Conservation (phyloP, 2,329 filamentous ascomycete species). For the Ophiocordyceps polyrhachis-furcata region DNA sequence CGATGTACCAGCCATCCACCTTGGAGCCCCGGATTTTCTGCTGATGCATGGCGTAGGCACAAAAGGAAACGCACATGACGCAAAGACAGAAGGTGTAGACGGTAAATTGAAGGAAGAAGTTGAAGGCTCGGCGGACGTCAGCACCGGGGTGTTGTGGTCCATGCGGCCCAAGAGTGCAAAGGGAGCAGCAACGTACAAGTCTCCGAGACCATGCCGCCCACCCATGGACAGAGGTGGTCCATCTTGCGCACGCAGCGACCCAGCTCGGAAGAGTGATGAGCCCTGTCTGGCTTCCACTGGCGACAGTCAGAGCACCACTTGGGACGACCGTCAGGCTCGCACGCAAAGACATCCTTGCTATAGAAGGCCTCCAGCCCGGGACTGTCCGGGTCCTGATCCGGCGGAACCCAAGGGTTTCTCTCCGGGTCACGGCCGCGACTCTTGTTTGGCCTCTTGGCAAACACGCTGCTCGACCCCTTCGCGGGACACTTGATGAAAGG, state of each 20-base stretch:
- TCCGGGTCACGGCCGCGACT: constrained; percentile 9
- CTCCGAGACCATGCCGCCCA: constrained; percentile 82
- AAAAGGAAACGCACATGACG: constrained; percentile 40
- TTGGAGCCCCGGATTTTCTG: constrained; percentile 21
- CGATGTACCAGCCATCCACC: constrained; percentile 43
- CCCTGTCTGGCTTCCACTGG: constrained; percentile 75
- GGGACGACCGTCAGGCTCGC: constrained; percentile 66
- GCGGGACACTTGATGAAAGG: not conserved
- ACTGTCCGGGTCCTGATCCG: constrained; percentile 36
- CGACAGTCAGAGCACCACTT: constrained; percentile 71
- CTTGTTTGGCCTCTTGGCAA: not conserved
- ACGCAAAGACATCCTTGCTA: constrained; percentile 66
- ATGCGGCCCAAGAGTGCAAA: too few relatives aligned
- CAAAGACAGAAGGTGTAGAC: constrained; percentile 55
- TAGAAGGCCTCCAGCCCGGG: constrained; percentile 61
- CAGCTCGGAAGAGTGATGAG: constrained; percentile 72
- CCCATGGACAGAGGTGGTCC: constrained; percentile 94
- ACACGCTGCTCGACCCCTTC: not conserved
- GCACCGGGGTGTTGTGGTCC: too few relatives aligned
- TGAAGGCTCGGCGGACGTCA: constrained; percentile 39
- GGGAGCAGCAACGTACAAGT: constrained; percentile 30
- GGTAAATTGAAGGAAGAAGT: constrained; percentile 82
- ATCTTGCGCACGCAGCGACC: constrained; percentile 71
- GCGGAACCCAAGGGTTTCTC: constrained; percentile 14
- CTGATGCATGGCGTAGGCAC: constrained; percentile 44